Evolutionary conservation across 23 red algal genomes (phyloP).

Genomic region (Gracilaria caudata): DNA sequence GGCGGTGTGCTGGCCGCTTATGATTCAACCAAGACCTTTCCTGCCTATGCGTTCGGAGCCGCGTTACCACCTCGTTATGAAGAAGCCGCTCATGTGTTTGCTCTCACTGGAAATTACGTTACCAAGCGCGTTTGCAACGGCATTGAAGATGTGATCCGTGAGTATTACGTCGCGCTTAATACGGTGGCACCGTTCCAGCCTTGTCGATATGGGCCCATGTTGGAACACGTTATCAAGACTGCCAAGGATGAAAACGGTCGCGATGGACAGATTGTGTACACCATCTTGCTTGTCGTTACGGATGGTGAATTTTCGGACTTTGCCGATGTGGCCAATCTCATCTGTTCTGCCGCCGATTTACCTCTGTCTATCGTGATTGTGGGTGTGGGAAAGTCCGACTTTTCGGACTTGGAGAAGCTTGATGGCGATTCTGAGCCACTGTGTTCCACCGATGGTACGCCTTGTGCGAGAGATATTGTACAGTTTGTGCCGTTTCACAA

Average conservation of each 20-base stretch:
- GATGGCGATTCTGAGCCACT: constrained; percentile 63
- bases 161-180: constrained; percentile 59
- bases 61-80: constrained; percentile 61
- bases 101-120: constrained; percentile 59
- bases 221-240: constrained; percentile 60
- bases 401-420: constrained; percentile 68
- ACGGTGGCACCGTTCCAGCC: constrained; percentile 49
- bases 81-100: constrained; percentile 72
- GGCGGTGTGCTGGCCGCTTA: constrained; percentile 63
- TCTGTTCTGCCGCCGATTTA: constrained; percentile 67
- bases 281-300: constrained; percentile 80
- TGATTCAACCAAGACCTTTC: constrained; percentile 68
- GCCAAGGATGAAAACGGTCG: constrained; percentile 38
- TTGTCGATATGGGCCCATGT: constrained; percentile 57
- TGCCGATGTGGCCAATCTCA: constrained; percentile 60
- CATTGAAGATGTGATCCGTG: constrained; percentile 69
- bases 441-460: constrained; percentile 47
- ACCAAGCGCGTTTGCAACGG: constrained; percentile 44
- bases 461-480: constrained; percentile 69
- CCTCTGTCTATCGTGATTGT: constrained; percentile 85
- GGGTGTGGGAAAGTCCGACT: constrained; percentile 76
- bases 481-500: constrained; percentile 79
- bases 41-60: constrained; percentile 83
- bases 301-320: constrained; percentile 89
- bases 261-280: constrained; percentile 54